Conservation (phyloP, 1,284 basidiomycete species). For the Microbotryum violaceum region DNA sequence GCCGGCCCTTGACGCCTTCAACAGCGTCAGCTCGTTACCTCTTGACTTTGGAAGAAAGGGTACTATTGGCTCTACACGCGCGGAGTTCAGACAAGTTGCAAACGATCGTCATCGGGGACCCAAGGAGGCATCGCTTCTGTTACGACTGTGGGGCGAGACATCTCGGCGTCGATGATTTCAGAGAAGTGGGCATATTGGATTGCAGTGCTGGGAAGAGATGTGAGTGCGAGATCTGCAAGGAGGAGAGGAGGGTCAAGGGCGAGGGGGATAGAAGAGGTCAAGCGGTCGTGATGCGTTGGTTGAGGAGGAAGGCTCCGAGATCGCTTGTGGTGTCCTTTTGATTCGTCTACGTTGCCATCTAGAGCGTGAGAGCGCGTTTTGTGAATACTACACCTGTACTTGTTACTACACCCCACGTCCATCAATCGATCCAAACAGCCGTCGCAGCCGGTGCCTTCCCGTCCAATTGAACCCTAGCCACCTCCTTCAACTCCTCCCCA, state of each 20-base stretch:
- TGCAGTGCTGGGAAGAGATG: not conserved
- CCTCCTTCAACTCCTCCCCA: constrained; percentile 33
- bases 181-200: no score
- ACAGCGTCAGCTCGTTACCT: not conserved
- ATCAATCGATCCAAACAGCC: constrained; percentile 33
- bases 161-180: not conserved
- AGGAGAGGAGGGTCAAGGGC: not conserved
- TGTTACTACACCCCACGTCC: no score
- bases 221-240: not conserved
- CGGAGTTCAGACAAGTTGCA: not conserved
- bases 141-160: not conserved
- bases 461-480: constrained; percentile 33
- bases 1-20: not conserved
- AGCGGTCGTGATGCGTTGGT: no score
- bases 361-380: no score
- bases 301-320: no score
- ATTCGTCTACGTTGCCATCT: no score
- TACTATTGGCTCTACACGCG: not conserved
- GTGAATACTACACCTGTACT: no score
- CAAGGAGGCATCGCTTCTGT: not conserved
- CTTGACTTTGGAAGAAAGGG: not conserved
- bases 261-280: not conserved
- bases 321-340: no score
- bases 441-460: constrained; percentile 32
- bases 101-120: not conserved